Evolutionary conservation across 805 yeast genomes (phyloP).

Genomic region (Yamadazyma kitorensis): DNA sequence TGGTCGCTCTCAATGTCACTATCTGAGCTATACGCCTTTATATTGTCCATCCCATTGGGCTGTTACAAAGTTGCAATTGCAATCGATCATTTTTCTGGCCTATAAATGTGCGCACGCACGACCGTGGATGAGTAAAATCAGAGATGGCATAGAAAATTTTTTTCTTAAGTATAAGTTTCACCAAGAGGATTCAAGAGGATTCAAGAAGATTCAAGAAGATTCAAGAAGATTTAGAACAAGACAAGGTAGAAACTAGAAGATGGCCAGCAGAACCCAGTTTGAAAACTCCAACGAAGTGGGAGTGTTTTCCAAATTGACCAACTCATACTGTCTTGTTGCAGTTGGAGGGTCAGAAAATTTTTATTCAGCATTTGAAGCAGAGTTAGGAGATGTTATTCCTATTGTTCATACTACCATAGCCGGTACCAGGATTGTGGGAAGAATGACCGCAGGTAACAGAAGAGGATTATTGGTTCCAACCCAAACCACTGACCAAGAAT

Average conservation of each 20-base stretch:
- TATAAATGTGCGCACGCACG: conserved; percentile 3
- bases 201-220: too few species aligned
- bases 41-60: too few species aligned
- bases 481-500: conserved; percentile 97
- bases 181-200: background rate
- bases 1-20: conserved; percentile 1
- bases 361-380: conserved; percentile 96
- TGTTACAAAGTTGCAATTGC: too few species aligned
- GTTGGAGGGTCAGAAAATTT: conserved; percentile 88
- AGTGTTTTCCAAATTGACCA: conserved; percentile 91
- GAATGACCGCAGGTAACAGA: conserved; percentile 98
- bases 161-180: background rate
- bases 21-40: conserved; percentile 8
- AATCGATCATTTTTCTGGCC: too few species aligned
- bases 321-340: conserved; percentile 93
- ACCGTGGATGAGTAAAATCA: too few species aligned
- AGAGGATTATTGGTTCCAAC: conserved; percentile 96
- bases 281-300: conserved; percentile 66
- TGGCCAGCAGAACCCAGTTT: conserved; percentile 50
- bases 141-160: too few species aligned
- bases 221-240: too few species aligned
- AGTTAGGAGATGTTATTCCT: conserved; percentile 93
- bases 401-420: conserved; percentile 97
- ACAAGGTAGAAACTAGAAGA: conserved; percentile 16
- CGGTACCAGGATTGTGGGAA: conserved; percentile 95